Conservation (phyloP, 2,329 filamentous ascomycete genomes). For the Piedraia hortae region DNA sequence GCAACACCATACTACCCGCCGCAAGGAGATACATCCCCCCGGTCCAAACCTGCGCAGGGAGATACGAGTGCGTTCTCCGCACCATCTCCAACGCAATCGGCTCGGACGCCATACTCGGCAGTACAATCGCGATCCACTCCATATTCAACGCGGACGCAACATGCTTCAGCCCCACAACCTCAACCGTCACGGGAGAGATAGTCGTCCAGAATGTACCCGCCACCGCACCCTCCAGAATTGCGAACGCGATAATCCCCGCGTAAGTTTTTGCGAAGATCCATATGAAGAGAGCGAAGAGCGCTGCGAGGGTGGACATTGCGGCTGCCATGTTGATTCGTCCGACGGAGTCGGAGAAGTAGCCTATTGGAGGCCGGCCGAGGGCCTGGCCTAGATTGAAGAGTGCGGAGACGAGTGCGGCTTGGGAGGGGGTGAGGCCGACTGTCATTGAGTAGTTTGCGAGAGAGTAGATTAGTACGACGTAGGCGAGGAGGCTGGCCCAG, state of each 20-base stretch:
- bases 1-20: slow-evolving; percentile 24
- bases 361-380: slow-evolving; percentile 28
- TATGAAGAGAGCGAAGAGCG: slow-evolving; percentile 37
- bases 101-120: slow-evolving; percentile 39
- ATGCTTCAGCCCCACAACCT: slow-evolving; percentile 42
- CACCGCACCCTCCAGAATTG: slow-evolving; percentile 35
- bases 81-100: slow-evolving; percentile 28
- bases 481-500: slow-evolving; percentile 44
- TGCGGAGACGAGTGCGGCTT: slow-evolving; percentile 46
- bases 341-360: slow-evolving; percentile 39
- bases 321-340: slow-evolving; percentile 49
- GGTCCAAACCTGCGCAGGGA: slow-evolving; percentile 31
- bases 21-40: slow-evolving; percentile 34
- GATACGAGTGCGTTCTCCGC: slow-evolving; percentile 22
- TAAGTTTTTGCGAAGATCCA: slow-evolving; percentile 46
- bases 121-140: slow-evolving; percentile 40
- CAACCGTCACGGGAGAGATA: slow-evolving; percentile 40
- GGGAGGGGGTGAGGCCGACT: slow-evolving; percentile 36
- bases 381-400: slow-evolving; percentile 12
- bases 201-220: slow-evolving; percentile 41
- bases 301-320: slow-evolving; percentile 34
- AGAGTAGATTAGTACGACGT: slow-evolving; percentile 51
- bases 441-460: slow-evolving; percentile 43
- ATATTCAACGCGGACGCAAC: slow-evolving; percentile 43
- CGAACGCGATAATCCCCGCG: slow-evolving; percentile 42